phyloP scores from a whole-genome alignment of 768 basidiomycete genomes.

The Boletus reticulatus region DNA sequence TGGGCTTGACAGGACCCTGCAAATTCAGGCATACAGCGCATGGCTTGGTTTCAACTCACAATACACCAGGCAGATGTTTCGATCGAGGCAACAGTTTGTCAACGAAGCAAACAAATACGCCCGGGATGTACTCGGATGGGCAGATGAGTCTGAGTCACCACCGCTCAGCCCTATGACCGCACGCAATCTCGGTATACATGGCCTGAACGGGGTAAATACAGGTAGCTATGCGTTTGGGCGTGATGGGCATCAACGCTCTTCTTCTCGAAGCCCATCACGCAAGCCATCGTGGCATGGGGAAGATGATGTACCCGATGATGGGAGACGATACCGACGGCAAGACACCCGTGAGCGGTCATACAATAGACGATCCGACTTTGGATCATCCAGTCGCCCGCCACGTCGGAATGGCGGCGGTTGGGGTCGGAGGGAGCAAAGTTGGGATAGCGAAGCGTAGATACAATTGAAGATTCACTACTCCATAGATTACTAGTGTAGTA shows the following conservation, averaged over 20 bases:
- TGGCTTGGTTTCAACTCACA: constrained; percentile 59
- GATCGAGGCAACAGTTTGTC: constrained; percentile 41
- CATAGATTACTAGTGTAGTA: constrained; percentile 2
- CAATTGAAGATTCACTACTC: too few species aligned
- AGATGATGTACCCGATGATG: not conserved
- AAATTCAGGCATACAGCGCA: constrained; percentile 51
- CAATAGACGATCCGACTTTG: constrained; percentile 6
- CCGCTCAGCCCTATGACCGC: constrained; percentile 42
- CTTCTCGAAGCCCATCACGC: constrained; percentile 3
- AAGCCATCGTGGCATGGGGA: constrained; percentile 11
- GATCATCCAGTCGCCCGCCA: not conserved
- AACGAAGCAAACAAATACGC: constrained; percentile 38
- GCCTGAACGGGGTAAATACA: constrained; percentile 29
- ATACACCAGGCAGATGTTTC: constrained; percentile 35
- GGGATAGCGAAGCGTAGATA: constrained; percentile 1
- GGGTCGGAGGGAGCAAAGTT: constrained; percentile 5
- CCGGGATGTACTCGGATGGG: constrained; percentile 38
- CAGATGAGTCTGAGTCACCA: constrained; percentile 31
- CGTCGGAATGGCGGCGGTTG: constrained; percentile 1
- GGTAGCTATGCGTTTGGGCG: not conserved
- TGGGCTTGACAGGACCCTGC: constrained; percentile 37
- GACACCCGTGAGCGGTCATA: constrained; percentile 1
- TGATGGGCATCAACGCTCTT: constrained; percentile 2
- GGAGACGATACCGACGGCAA: not conserved
- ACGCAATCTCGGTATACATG: constrained; percentile 50